Base-by-base conservation (phyloP, 208 protist species). In the Angomonas deanei region DNA sequence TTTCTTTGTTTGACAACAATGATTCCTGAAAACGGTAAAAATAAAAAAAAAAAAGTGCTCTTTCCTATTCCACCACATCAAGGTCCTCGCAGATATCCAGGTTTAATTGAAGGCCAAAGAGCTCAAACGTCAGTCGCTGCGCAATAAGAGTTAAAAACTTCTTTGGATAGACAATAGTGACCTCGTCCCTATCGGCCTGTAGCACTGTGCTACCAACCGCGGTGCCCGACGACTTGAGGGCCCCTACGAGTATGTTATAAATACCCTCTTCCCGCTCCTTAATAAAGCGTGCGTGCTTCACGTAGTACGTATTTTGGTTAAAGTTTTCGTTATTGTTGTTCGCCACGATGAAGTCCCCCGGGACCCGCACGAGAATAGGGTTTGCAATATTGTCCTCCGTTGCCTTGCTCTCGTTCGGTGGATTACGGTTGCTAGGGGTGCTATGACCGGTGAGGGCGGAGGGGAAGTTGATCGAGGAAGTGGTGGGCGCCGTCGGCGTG, bases 21-120 rank as follows among this genome's bases (percentile, higher is more conserved):
- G 6, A 53, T 53, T 28, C n/a, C 5, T 53, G 8, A 23, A 53
- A 53, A 17, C 8, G 11, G 11, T 53, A 28, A 26, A 53, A 8
- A 53, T 24, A 53, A 28, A n/a, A 17, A 67, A 30, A n/a, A 24
- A 52, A 39, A 50, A 50, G 24, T 38, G 2, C 34, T 46, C 54
- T 28, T 54, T 49, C 36, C n/a, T 61, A 58, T 0, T 56, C 54
- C 23, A 73, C 61, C n/a, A 60, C 68, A 36, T 92, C 84, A 5
- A 94, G 57, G 24, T 94, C 85, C 24, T 94, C 88, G 50, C 88
- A 94, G 28, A 82, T 84, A 23, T 81, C 70, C 8, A 94, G 62
- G 10, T 87, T 74, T 8, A 91, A 28, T 19, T 66, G 66, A 28
- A 91, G 26, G 0, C 84, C 88, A 23, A 92, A 61, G 26, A 94